Evolutionary conservation across 371 early-diverging fungal species (phyloP).

Genomic region (Rhizopus delemar): DNA sequence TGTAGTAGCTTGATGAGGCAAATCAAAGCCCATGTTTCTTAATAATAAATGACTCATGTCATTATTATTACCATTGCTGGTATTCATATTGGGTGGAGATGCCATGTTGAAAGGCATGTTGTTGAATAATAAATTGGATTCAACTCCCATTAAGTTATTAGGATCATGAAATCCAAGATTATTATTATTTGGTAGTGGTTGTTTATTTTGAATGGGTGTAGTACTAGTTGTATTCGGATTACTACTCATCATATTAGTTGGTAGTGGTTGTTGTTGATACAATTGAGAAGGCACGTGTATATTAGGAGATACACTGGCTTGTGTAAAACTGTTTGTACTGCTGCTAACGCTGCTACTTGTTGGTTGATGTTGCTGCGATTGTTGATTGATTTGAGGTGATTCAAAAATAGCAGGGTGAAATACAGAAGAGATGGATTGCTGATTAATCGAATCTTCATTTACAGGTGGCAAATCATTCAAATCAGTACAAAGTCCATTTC

Average conservation of each 20-base stretch:
- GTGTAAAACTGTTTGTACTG: constrained; percentile 12
- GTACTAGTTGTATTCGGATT: not conserved
- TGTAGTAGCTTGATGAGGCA: constrained; percentile 1
- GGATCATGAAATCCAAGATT: constrained; percentile 16
- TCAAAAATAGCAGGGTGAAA: constrained; percentile 28
- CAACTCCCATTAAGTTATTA: constrained; percentile 23
- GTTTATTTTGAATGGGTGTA: constrained; percentile 17
- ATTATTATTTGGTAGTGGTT: constrained; percentile 10
- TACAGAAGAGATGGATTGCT: constrained; percentile 39
- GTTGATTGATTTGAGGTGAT: constrained; percentile 31
- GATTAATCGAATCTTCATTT: constrained; percentile 44
- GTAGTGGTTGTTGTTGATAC: constrained; percentile 22
- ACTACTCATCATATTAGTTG: constrained; percentile 16
- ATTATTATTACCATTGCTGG: constrained; percentile 5
- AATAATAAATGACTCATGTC: constrained; percentile 33
- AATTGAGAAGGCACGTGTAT: constrained; percentile 26
- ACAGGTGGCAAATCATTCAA: constrained; percentile 40
- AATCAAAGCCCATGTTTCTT: constrained; percentile 34
- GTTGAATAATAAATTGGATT: constrained; percentile 31
- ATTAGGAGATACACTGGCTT: constrained; percentile 15
- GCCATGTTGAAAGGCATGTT: constrained; percentile 24
- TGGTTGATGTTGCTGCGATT: constrained; percentile 32
- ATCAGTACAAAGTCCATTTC: constrained; percentile 21
- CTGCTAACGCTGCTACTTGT: constrained; percentile 26
- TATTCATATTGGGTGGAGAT: constrained; percentile 2